These are phyloP conservation scores for Arxiozyma heterogenica DNA, from an alignment of 1,139 yeast genomes.

Conservation along the genomic window DNA sequence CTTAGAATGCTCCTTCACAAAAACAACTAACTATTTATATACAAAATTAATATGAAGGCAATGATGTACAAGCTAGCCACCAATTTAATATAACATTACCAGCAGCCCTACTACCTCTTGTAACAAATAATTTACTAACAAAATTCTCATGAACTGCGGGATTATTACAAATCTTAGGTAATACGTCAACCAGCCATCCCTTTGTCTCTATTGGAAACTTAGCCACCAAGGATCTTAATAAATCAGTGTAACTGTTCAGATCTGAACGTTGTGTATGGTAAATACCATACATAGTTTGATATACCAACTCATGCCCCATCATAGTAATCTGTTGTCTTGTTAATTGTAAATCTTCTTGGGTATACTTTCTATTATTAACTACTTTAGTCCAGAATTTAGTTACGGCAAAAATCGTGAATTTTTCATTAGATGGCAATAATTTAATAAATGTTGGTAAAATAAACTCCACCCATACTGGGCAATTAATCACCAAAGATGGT, in stretches of 20 bases:
- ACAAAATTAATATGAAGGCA: slow-evolving; percentile 17
- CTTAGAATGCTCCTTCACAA: too few relatives aligned
- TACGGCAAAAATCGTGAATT: slow-evolving; percentile 54
- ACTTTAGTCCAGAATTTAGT: slow-evolving; percentile 59
- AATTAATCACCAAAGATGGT: slow-evolving; percentile 42
- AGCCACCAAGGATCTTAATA: slow-evolving; percentile 27
- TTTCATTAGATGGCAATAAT: slow-evolving; percentile 48
- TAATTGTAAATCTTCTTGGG: slow-evolving; percentile 38
- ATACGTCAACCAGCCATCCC: slow-evolving; percentile 20
- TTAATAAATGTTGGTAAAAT: slow-evolving; percentile 36
- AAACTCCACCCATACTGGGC: slow-evolving; percentile 30
- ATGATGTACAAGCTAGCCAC: slow-evolving; percentile 29
- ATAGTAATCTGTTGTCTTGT: slow-evolving; percentile 27
- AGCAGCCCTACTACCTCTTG: slow-evolving; percentile 31
- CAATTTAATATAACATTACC: slow-evolving; percentile 27
- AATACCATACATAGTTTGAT: slow-evolving; percentile 25
- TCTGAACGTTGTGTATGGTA: slow-evolving; percentile 30
- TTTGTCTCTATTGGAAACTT: slow-evolving; percentile 27
- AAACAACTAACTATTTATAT: too few relatives aligned
- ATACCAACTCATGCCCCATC: slow-evolving; percentile 21
- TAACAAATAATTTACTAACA: slow-evolving; percentile 24
- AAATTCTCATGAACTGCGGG: slow-evolving; percentile 23
- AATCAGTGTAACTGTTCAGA: slow-evolving; percentile 26
- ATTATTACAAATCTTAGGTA: slow-evolving; percentile 22
- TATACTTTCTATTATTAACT: slow-evolving; percentile 46